Percentiles rank a stretch among this genome's conserved stretches.
phyloP scores from a whole-genome alignment of 306 rosid species.

The Carpinus fangiana region DNA sequence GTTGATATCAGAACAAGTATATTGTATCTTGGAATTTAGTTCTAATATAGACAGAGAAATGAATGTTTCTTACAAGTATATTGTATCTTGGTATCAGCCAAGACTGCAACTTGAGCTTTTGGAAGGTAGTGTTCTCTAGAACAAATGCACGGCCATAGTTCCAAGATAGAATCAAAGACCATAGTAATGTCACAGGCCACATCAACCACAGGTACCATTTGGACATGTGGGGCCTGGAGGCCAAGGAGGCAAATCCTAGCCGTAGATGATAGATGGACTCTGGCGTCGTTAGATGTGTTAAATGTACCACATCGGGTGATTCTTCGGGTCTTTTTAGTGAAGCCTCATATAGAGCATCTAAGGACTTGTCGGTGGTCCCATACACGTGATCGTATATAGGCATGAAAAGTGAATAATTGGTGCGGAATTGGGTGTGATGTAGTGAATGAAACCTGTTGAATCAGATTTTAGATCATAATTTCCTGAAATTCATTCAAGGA shows the following conservation, averaged over 20 bases:
- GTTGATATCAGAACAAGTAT: too few species aligned
- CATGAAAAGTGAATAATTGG: constrained; percentile 46
- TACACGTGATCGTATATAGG: constrained; percentile 38
- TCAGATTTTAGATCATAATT: too few species aligned
- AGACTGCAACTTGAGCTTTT: constrained; percentile 34
- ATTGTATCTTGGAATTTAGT: too few species aligned
- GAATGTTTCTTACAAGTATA: constrained; percentile 4
- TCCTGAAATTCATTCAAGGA: too few species aligned
- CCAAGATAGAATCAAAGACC: constrained; percentile 31
- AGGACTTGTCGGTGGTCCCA: constrained; percentile 37
- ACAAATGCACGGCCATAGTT: constrained; percentile 31
- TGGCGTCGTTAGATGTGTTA: constrained; percentile 37
- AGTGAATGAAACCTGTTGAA: constrained; percentile 41
- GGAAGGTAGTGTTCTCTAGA: constrained; percentile 28
- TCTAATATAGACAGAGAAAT: too few species aligned
- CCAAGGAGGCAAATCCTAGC: constrained; percentile 35
- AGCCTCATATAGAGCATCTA: constrained; percentile 12
- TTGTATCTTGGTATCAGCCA: constrained; percentile 44
- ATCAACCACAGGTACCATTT: constrained; percentile 35
- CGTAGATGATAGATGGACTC: constrained; percentile 40
- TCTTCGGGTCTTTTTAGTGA: constrained; percentile 25
- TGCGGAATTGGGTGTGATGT: constrained; percentile 51
- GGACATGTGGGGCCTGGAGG: constrained; percentile 34
- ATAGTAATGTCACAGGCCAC: constrained; percentile 38
- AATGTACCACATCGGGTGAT: constrained; percentile 37